Percentiles rank a stretch among this genome's conserved stretches.
phyloP scores from a whole-genome alignment of 148 eudicot genomes.

The Heliamphora exappendiculata region DNA sequence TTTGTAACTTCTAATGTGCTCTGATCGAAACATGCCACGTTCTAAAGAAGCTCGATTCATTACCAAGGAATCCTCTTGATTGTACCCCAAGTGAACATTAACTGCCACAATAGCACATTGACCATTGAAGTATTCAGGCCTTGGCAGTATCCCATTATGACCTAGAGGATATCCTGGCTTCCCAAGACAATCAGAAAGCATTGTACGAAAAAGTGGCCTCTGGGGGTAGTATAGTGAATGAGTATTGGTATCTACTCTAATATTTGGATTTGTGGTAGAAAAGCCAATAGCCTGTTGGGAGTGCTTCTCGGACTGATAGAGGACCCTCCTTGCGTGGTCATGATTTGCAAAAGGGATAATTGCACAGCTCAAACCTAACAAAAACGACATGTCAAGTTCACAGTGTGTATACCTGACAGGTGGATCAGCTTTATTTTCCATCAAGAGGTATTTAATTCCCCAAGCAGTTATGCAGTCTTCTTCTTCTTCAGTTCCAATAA shows the following conservation, averaged over 20 bases:
- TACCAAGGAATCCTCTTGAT: conserved; percentile 93
- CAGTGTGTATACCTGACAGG: conserved; percentile 68
- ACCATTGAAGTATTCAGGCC: conserved; percentile 74
- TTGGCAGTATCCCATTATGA: conserved; percentile 42
- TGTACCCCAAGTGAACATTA: conserved; percentile 86
- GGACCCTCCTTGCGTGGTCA: conserved; percentile 88
- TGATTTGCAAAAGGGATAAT: conserved; percentile 88
- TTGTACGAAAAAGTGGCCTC: conserved; percentile 69
- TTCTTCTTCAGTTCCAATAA: conserved; percentile 88
- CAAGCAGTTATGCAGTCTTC: conserved; percentile 90
- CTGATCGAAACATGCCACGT: conserved; percentile 93
- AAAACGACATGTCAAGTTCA: conserved; percentile 84
- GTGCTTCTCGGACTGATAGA: conserved; percentile 88
- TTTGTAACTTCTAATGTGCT: conserved; percentile 81
- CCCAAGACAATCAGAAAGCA: conserved; percentile 73
- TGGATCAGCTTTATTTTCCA: conserved; percentile 33
- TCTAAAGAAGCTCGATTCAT: conserved; percentile 94
- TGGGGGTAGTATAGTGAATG: conserved; percentile 90
- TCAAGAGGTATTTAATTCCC: conserved; percentile 65
- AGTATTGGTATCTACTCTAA: conserved; percentile 69
- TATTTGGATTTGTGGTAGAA: conserved; percentile 69
- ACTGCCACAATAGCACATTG: conserved; percentile 98
- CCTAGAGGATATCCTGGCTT: conserved; percentile 40
- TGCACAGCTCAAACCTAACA: conserved; percentile 80
- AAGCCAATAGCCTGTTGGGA: conserved; percentile 90